Evolutionary conservation across 2,329 filamentous ascomycete genomes (phyloP).

Genomic region (Teratosphaeria gauchensis): DNA sequence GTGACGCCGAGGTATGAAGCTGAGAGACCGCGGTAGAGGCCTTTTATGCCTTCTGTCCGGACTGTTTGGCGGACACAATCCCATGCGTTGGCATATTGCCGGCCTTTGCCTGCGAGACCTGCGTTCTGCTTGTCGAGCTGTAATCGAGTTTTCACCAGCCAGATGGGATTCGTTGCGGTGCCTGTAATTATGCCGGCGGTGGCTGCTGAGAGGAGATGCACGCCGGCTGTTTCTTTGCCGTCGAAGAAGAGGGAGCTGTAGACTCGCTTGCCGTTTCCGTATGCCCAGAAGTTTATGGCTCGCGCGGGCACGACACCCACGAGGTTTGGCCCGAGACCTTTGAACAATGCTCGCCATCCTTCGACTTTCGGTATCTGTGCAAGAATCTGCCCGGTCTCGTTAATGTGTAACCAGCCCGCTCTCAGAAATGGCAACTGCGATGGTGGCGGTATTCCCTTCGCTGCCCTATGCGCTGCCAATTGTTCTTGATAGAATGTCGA

Average conservation of each 20-base stretch:
- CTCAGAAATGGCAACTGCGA: constrained; percentile 54
- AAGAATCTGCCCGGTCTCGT: constrained; percentile 79
- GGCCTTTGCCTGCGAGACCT: constrained; percentile 41
- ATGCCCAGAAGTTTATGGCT: constrained; percentile 88
- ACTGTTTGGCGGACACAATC: constrained; percentile 81
- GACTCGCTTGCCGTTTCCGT: constrained; percentile 81
- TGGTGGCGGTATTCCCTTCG: constrained; percentile 44
- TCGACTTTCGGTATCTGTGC: constrained; percentile 69
- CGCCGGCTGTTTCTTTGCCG: constrained; percentile 59
- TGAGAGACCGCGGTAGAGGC: constrained; percentile 82
- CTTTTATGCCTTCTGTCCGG: constrained; percentile 66
- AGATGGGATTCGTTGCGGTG: constrained; percentile 91
- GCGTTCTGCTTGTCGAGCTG: constrained; percentile 83
- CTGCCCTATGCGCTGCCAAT: constrained; percentile 57
- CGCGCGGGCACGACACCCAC: constrained; percentile 82
- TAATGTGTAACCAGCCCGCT: constrained; percentile 62
- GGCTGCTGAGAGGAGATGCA: constrained; percentile 69
- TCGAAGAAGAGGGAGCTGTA: constrained; percentile 66
- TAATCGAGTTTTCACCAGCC: constrained; percentile 87
- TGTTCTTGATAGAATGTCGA: constrained; percentile 90
- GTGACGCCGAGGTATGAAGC: constrained; percentile 86
- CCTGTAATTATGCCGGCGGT: constrained; percentile 75
- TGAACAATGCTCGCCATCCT: constrained; percentile 81
- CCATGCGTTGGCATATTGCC: constrained; percentile 76
- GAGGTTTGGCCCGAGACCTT: constrained; percentile 82